A percentile compares a stretch with the other conserved stretches of the same genome.
These are phyloP conservation scores for Celoporthe dispersa DNA, from an alignment of 2,329 filamentous ascomycete genomes.

Conservation along the genomic window DNA sequence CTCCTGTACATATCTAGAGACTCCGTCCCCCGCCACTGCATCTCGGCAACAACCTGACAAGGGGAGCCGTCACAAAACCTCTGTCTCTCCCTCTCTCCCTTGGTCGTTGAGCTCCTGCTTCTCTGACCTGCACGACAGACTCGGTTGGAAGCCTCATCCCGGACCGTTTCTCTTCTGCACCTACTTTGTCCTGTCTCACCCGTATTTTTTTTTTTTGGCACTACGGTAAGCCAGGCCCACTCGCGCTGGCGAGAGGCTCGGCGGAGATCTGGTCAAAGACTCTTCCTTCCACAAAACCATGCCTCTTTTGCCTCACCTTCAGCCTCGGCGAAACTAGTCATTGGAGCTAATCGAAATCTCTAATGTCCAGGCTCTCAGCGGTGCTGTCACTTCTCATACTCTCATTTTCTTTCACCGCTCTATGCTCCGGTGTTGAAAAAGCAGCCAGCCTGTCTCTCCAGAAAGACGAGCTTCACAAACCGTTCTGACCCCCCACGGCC, in stretches of 20 bases:
- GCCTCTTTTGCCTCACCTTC: conserved; percentile 12
- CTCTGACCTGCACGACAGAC: conserved; percentile 15
- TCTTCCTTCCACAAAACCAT: conserved; percentile 12
- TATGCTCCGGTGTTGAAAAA: conserved; percentile 3
- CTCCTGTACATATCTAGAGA: conserved; percentile 29
- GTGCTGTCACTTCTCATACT: conserved; percentile 8
- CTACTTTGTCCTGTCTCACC: conserved; percentile 21
- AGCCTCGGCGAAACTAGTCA: conserved; percentile 20
- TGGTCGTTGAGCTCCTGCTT: conserved; percentile 5
- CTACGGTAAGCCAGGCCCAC: conserved; percentile 20
- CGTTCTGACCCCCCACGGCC: not conserved
- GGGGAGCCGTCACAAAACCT: conserved; percentile 17
- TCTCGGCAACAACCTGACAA: conserved; percentile 12
- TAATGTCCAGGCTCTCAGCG: conserved; percentile 2
- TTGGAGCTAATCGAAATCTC: conserved; percentile 16
- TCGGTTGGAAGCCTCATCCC: conserved; percentile 5
- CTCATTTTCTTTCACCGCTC: conserved; percentile 2
- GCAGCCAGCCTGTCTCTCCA: conserved; percentile 10
- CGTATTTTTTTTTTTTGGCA: conserved; percentile 12
- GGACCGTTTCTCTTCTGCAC: conserved; percentile 8
- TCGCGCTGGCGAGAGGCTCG: not conserved
- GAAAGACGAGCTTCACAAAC: not conserved
- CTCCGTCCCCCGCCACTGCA: conserved; percentile 29
- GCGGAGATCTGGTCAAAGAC: conserved; percentile 9
- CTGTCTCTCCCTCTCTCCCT: not conserved